A percentile compares a stretch with the other conserved stretches of the same genome.
These are phyloP conservation scores for Candida ficus DNA, from an alignment of 805 yeast species.

Conservation along the genomic window DNA sequence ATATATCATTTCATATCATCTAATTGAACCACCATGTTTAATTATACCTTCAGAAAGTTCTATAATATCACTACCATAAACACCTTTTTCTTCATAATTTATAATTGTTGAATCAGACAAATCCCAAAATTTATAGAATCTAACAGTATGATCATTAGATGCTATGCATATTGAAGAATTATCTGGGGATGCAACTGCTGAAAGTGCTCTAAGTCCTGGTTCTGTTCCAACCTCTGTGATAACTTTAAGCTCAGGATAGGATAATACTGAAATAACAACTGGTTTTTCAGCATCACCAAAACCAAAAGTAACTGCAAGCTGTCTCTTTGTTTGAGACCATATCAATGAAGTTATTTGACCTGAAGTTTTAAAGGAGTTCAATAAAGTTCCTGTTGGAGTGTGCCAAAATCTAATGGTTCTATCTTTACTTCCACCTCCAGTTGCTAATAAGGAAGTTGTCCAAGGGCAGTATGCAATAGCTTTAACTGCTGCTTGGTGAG, in stretches of 20 bases:
- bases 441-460: slow-evolving; percentile 73
- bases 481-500: slow-evolving; percentile 83
- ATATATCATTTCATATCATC: slow-evolving; percentile 12
- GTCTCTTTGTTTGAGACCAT: slow-evolving; percentile 65
- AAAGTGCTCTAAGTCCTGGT: slow-evolving; percentile 52
- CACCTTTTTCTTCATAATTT: slow-evolving; percentile 38
- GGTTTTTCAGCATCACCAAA: slow-evolving; percentile 55
- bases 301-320: slow-evolving; percentile 78
- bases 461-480: slow-evolving; percentile 91
- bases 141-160: slow-evolving; percentile 69
- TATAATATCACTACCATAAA: slow-evolving; percentile 51
- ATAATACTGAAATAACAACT: slow-evolving; percentile 50
- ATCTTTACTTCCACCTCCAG: slow-evolving; percentile 89
- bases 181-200: slow-evolving; percentile 66
- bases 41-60: slow-evolving; percentile 55
- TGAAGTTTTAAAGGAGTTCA: slow-evolving; percentile 49
- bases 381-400: slow-evolving; percentile 66
- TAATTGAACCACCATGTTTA: slow-evolving; percentile 23
- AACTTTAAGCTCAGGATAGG: slow-evolving; percentile 59
- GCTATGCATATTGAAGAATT: slow-evolving; percentile 62
- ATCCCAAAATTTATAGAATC: slow-evolving; percentile 74
- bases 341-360: slow-evolving; percentile 76
- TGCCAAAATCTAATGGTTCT: slow-evolving; percentile 85
- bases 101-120: slow-evolving; percentile 29
- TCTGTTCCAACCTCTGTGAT: slow-evolving; percentile 45